Conservation (phyloP, 129 eudicot genomes). For the Helianthus tuberosus region DNA sequence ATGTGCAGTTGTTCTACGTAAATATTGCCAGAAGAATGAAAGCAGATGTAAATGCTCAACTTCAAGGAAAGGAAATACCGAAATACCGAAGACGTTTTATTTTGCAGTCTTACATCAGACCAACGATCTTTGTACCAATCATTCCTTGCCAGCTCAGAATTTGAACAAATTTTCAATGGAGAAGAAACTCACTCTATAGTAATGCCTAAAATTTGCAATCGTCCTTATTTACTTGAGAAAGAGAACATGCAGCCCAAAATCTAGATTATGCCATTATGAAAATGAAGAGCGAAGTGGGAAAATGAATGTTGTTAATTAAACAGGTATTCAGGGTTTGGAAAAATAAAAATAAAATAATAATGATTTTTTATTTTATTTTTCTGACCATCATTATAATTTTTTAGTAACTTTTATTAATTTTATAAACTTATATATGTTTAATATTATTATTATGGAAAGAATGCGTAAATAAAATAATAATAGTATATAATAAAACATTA, state of each 20-base stretch:
- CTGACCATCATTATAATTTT: too few relatives aligned
- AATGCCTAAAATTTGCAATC: constrained; percentile 97
- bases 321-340: constrained; percentile 89
- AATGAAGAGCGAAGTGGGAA: constrained; percentile 92
- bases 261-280: constrained; percentile 94
- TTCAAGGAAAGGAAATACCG: constrained; percentile 79
- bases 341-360: too few relatives aligned
- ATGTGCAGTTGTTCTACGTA: constrained; percentile 95
- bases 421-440: too few relatives aligned
- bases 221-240: constrained; percentile 92
- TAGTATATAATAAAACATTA: too few relatives aligned
- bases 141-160: constrained; percentile 96
- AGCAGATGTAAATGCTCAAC: constrained; percentile 87
- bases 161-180: constrained; percentile 90
- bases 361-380: too few relatives aligned
- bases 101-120: constrained; percentile 83
- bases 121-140: constrained; percentile 83
- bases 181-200: constrained; percentile 86
- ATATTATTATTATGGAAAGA: too few relatives aligned
- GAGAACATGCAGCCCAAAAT: constrained; percentile 71
- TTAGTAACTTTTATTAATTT: too few relatives aligned
- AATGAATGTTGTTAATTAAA: constrained; percentile 81
- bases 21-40: constrained; percentile 95
- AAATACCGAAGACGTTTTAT: constrained; percentile 95
- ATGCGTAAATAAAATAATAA: too few relatives aligned